Base-by-base conservation (phyloP, 2,329 filamentous ascomycete species). In the Calonectria crousiana region DNA sequence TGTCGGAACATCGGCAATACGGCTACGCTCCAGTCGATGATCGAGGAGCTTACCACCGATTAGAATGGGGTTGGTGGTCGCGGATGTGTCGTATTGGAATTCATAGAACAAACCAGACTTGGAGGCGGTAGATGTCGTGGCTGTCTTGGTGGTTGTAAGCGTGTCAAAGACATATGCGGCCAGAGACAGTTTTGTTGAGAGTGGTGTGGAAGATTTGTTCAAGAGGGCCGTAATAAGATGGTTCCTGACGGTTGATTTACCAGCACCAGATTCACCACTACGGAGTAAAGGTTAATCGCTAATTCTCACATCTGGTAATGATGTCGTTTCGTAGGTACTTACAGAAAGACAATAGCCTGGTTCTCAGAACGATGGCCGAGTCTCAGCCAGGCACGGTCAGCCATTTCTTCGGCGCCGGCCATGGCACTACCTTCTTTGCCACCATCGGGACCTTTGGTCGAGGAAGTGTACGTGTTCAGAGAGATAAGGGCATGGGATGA, bases 101-200 rank as follows among this genome's bases (percentile, higher is more conserved):
- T 99, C 97, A 84, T 97, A 97, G 83, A 98, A 98, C 20, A 99
- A 90, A 76, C 97, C 97, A 14, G 97, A 94, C 85, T 98, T 98
- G 66, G 96, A 98, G 34, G 97, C 97, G 2, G 95, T 98, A 1
- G 96, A 96, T 0, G 96, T 98, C 1, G 96, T 98, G 41, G 96
- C 93, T 2, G 96, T 98, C 87, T 99, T 99, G 32, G 97, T 99
- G 1, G 97, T 98, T 6, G 97, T 99, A 74, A 99, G 90, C 2
- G 95, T 94, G 83, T 99, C 97, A 84, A 99, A 99, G 74, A 98
- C 92, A 84, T 98, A 99, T 53, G 96, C 94, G 28, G 96, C 96
- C 65, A 97, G 93, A 3, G 96, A 98, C 26, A 98, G 90, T 85
- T 98, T 99, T 78, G 93, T 95, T 2, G 96, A 98, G 4, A 99